These are phyloP conservation scores for Lichenothelia convexa DNA, from an alignment of 495 filamentous ascomycete genomes.

Conservation along the genomic window DNA sequence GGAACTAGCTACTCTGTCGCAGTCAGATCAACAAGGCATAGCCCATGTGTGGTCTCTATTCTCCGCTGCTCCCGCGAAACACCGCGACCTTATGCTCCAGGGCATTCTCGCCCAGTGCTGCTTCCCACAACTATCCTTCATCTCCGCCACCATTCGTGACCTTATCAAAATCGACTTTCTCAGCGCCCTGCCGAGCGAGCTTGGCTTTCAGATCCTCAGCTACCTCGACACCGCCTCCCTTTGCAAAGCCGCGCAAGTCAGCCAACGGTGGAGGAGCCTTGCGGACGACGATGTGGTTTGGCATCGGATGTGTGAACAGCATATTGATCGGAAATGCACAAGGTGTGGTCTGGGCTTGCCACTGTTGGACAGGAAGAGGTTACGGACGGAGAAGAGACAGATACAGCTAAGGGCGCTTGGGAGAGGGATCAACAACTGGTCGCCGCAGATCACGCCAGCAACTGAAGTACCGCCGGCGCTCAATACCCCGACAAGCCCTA, in stretches of 20 bases:
- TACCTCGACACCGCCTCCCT: constrained; percentile 91
- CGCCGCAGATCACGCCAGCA: constrained; percentile 31
- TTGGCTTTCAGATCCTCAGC: constrained; percentile 82
- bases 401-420: constrained; percentile 53
- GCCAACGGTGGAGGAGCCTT: constrained; percentile 63
- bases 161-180: constrained; percentile 94
- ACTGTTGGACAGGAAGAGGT: constrained; percentile 66
- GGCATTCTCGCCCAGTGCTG: constrained; percentile 92
- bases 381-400: constrained; percentile 74
- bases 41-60: constrained; percentile 94
- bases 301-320: constrained; percentile 98
- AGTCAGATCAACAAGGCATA: constrained; percentile 79
- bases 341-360: constrained; percentile 96
- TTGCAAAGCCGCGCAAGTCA: constrained; percentile 93
- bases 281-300: constrained; percentile 96
- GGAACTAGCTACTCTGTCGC: constrained; percentile 66
- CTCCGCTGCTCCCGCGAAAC: constrained; percentile 83
- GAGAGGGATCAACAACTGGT: constrained; percentile 33
- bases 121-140: constrained; percentile 86
- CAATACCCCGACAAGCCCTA: not conserved
- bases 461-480: constrained; percentile 15
- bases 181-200: constrained; percentile 67
- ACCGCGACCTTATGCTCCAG: constrained; percentile 85
- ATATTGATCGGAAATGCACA: constrained; percentile 88
- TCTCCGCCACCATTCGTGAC: constrained; percentile 71